Conservation (phyloP, 1,284 basidiomycete genomes). For the Mrakiaceae sp. region DNA sequence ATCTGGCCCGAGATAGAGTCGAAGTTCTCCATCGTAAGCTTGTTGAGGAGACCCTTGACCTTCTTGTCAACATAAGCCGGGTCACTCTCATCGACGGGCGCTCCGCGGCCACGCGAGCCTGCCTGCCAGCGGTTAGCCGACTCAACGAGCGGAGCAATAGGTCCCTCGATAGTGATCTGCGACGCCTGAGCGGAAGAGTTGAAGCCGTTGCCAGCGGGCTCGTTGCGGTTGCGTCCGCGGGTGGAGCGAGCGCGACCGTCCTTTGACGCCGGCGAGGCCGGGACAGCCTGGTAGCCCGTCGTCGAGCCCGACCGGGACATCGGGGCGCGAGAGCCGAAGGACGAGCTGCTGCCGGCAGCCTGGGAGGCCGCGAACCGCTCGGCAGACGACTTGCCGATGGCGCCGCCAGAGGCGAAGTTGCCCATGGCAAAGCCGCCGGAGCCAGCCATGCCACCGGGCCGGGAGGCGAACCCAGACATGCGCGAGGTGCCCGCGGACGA, state of each 20-base stretch:
- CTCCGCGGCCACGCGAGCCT: constrained; percentile 32
- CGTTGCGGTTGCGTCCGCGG: constrained; percentile 29
- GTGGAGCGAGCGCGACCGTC: constrained; percentile 19
- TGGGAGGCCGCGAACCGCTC: constrained; percentile 52
- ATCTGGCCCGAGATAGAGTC: constrained; percentile 89
- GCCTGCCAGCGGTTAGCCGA: constrained; percentile 74
- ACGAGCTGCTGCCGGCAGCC: constrained; percentile 25
- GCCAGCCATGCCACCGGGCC: constrained; percentile 21
- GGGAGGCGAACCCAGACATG: constrained; percentile 21
- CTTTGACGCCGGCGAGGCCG: constrained; percentile 23
- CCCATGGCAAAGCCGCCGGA: constrained; percentile 30
- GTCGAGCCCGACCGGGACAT: constrained; percentile 45
- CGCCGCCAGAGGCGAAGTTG: constrained; percentile 40
- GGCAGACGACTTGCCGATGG: constrained; percentile 47
- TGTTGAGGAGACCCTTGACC: constrained; percentile 88
- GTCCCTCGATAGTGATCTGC: constrained; percentile 28
- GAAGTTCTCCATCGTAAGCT: constrained; percentile 94
- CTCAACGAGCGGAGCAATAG: constrained; percentile 60
- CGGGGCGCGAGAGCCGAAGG: constrained; percentile 35
- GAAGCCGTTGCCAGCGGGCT: constrained; percentile 23
- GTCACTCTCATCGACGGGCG: constrained; percentile 49
- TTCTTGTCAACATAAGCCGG: constrained; percentile 82
- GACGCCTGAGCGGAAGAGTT: constrained; percentile 15
- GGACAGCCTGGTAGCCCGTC: constrained; percentile 22
- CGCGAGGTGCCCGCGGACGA: constrained; percentile 14